Evolutionary conservation across 1,139 yeast genomes (phyloP).

Genomic region (Hemisphaericaspora xylanilytica): DNA sequence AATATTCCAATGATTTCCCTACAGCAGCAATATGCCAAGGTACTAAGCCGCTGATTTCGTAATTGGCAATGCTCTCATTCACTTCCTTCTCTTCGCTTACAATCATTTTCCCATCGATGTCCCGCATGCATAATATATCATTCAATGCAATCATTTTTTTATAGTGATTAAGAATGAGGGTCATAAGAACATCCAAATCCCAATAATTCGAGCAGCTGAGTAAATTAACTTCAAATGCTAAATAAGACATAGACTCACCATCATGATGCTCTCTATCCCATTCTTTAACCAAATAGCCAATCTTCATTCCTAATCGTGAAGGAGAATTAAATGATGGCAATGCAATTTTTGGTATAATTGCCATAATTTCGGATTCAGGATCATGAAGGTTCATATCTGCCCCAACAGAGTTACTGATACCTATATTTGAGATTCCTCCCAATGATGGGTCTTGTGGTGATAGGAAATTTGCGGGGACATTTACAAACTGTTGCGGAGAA

Average conservation of each 20-base stretch:
- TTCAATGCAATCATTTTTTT: conserved; percentile 58
- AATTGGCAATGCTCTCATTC: conserved; percentile 22
- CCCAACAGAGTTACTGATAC: conserved; percentile 16
- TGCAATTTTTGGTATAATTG: conserved; percentile 58
- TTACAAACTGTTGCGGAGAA: conserved; percentile 41
- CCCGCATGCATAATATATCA: conserved; percentile 37
- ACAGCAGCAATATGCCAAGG: conserved; percentile 92
- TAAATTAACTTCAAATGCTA: conserved; percentile 58
- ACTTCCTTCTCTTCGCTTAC: conserved; percentile 8
- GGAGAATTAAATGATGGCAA: conserved; percentile 69
- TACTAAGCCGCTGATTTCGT: conserved; percentile 27
- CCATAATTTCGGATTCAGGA: conserved; percentile 57
- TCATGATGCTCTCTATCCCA: conserved; percentile 4
- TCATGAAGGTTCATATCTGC: conserved; percentile 45
- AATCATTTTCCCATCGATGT: conserved; percentile 20
- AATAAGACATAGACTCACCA: conserved; percentile 16
- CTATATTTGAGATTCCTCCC: conserved; percentile 4
- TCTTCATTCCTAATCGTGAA: conserved; percentile 65
- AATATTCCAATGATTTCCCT: conserved; percentile 55
- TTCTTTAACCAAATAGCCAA: conserved; percentile 63
- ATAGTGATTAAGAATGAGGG: conserved; percentile 61
- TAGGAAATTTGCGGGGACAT: conserved; percentile 34
- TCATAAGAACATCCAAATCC: conserved; percentile 56
- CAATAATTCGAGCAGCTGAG: conserved; percentile 68
- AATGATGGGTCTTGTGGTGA: conserved; percentile 30